These are phyloP conservation scores for Heracleum sosnowskyi DNA, from an alignment of 129 eudicot species.

Conservation along the genomic window DNA sequence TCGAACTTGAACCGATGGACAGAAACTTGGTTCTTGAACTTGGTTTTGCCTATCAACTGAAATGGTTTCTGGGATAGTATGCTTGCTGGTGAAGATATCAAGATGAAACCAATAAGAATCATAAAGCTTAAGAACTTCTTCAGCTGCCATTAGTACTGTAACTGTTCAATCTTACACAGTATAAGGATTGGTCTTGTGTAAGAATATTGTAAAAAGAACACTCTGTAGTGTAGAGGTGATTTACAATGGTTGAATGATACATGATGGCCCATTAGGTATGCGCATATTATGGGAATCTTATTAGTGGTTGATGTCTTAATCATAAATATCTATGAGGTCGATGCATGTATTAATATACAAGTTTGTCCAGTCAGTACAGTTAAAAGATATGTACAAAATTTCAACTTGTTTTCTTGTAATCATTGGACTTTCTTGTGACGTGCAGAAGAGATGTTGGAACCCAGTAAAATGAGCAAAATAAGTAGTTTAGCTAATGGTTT, in stretches of 20 bases:
- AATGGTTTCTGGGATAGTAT: not conserved
- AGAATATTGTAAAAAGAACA: too few species aligned
- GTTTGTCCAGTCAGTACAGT: not conserved
- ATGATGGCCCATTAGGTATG: constrained; percentile 2
- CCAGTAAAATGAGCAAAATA: not conserved
- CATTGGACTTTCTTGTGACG: not conserved
- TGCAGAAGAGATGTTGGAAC: not conserved
- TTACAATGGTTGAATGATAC: not conserved
- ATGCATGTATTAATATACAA: too few species aligned
- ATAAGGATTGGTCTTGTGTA: not conserved
- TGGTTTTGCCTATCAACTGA: not conserved
- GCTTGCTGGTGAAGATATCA: constrained; percentile 12
- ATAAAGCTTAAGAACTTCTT: constrained; percentile 28
- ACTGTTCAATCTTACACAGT: not conserved
- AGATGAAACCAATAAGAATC: constrained; percentile 39
- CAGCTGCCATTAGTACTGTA: constrained; percentile 24
- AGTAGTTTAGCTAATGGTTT: not conserved
- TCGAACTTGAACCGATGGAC: not conserved
- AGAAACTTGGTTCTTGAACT: not conserved
- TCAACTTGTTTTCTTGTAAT: not conserved
- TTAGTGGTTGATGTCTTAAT: not conserved
- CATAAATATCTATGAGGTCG: not conserved
- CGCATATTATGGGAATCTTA: constrained; percentile 9
- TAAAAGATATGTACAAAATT: not conserved
- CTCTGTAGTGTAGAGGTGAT: not conserved